A percentile compares a stretch with the other conserved stretches of the same genome.
Evolutionary conservation across 1,139 yeast genomes (phyloP).

Genomic region (Hansenula lynferdii): DNA sequence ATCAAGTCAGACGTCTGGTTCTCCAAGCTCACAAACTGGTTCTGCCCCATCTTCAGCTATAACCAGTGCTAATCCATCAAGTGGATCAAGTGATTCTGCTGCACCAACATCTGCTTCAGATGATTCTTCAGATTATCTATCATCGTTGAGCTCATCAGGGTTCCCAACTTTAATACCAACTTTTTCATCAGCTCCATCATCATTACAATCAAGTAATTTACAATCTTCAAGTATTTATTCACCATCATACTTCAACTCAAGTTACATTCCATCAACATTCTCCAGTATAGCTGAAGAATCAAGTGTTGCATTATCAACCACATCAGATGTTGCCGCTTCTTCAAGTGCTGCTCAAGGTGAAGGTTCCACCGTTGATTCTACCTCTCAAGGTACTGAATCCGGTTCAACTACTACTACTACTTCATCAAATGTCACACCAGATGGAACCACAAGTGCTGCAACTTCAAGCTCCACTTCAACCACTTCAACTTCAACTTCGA

Average conservation of each 20-base stretch:
- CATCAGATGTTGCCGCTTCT: conserved; percentile 10
- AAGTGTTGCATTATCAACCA: too few species aligned
- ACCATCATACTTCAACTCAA: conserved; percentile 1
- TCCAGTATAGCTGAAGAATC: too few species aligned
- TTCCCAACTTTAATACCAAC: conserved; percentile 2
- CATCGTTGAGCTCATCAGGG: not conserved
- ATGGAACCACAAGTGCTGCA: too few species aligned
- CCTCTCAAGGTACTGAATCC: conserved; percentile 11
- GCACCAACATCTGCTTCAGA: not conserved
- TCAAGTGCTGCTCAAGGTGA: not conserved
- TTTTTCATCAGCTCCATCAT: not conserved
- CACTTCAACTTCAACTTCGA: conserved; percentile 17
- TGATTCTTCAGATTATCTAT: not conserved
- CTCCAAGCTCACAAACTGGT: not conserved
- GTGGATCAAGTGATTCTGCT: too few species aligned
- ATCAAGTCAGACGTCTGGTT: not conserved
- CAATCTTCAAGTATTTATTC: not conserved
- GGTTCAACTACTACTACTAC: conserved; percentile 19
- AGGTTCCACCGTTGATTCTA: too few species aligned
- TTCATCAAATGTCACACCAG: too few species aligned
- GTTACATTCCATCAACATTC: not conserved
- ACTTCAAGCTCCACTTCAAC: too few species aligned
- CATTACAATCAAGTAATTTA: not conserved
- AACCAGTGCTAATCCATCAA: too few species aligned
- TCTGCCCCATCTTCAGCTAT: too few species aligned